Base-by-base conservation (phyloP, 441 rosid species). In the Omphalea diandra region DNA sequence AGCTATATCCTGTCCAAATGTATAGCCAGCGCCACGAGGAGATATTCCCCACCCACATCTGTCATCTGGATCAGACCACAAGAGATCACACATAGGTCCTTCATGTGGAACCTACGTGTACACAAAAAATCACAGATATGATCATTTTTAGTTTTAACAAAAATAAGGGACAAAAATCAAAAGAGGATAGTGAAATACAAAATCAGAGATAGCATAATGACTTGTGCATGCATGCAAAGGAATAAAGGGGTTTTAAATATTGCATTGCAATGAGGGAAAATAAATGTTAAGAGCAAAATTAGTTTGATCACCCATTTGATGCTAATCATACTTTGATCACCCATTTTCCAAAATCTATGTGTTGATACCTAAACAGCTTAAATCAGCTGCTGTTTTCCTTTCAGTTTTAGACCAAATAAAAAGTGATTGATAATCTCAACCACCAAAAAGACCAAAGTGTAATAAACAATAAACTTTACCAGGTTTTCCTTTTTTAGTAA, bases 31-130 rank as follows among this genome's bases (percentile, higher is more conserved):
- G n/a, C n/a, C n/a, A n/a, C 97, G 97, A 6, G 98, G 98, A 60
- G 98, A 93, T 78, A 93, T 90, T 57, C 97, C 98, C 98, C 98
- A 93, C 24, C 98, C 98, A 76, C 98, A 93, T 7, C 98, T 92
- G 33, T 93, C 98, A 38, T 93, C 98, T 36, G 98, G 98, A 75
- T 93, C 98, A 36, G 98, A 93, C 98, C 98, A 93, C 69, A 93
- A 80, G 63, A 93, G 81, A 77, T 93, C 98, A 33, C 98, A 93
- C 98, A 93, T 93, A 36, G 98, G 98, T 63, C 98, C 98, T 83
- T 93, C 98, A 35, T 93, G 98, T 33, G 98, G 98, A 66, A 93
- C 98, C 98, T 92, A 79, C 22, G 53, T 15, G 54, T 57, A 29
- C 70, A 71, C 8, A 62, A 40, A 73, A 44, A 52, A 12, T 62